phyloP scores from a whole-genome alignment of 306 rosid genomes.

The Inga leiocalycina region DNA sequence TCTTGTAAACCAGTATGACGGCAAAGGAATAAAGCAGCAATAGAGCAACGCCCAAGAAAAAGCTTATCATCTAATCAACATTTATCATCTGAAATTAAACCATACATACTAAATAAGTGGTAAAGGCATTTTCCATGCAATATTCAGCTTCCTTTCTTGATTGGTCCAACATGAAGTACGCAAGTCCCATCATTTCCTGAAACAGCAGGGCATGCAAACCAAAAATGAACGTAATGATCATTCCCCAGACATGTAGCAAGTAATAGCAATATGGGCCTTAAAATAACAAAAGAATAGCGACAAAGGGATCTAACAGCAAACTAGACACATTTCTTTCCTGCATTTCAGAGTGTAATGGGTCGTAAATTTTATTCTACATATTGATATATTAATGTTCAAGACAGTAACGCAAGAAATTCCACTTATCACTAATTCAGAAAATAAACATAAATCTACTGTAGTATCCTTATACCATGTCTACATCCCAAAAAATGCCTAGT shows the following conservation, averaged over 20 bases:
- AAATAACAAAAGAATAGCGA: conserved; percentile 8
- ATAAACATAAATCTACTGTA: neutral
- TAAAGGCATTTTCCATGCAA: conserved; percentile 98
- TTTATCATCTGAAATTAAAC: conserved; percentile 34
- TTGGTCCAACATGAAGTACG: conserved; percentile 90
- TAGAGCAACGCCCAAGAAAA: conserved; percentile 21
- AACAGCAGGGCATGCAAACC: conserved; percentile 35
- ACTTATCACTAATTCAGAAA: neutral
- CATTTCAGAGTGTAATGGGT: neutral
- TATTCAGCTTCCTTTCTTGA: conserved; percentile 97
- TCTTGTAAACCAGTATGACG: conserved; percentile 32
- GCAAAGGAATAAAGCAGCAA: conserved; percentile 29
- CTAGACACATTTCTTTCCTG: neutral
- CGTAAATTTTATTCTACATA: neutral
- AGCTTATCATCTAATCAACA: neutral
- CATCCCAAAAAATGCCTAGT: conserved; percentile 12
- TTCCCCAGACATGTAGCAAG: conserved; percentile 22
- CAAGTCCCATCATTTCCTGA: conserved; percentile 98
- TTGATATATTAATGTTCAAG: neutral
- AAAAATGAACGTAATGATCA: conserved; percentile 21
- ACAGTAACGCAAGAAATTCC: conserved; percentile 4
- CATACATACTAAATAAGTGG: conserved; percentile 77
- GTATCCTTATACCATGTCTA: conserved; percentile 29
- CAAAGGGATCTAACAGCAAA: neutral
- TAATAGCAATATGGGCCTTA: neutral